Base-by-base conservation (phyloP, 2,329 filamentous ascomycete genomes). In the Aureobasidium mangrovei region DNA sequence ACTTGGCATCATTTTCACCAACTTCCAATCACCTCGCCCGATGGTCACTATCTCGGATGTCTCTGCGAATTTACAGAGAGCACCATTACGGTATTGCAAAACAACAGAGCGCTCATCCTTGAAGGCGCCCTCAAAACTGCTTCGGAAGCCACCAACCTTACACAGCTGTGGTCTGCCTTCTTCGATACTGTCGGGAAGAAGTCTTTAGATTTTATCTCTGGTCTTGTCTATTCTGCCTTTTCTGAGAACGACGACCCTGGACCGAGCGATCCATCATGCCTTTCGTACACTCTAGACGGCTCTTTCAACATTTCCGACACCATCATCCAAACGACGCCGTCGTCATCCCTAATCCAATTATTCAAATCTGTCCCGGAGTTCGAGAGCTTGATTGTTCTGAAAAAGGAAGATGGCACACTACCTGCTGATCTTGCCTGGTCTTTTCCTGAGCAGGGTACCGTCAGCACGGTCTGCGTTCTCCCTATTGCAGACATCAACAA, bases 1-100 rank as follows among this genome's bases (percentile, higher is more conserved):
- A 62, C 61, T 1, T 66, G 61, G 51, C 65, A 61, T 58, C 55
- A 62, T 31, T 62, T 62, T 36, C 60, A 61, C 9, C 49, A 65
- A n/a, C 40, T 66, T 2, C 65, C 65, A 0, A 55, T 67, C 6
- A 52, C 60, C 7, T 60, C 57, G 4, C 24, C 29, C 3, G 47
- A 58, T 33, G 54, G 54, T 3, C 43, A 38, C 5, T 53, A 49
- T 24, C 47, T 54, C 38, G 56, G 49, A 28, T 55, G 51, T 38
- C 24, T 58, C 12, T 54, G 55, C 24, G 58, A 58, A 27, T 57
- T 53, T 36, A 24, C 40, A 2, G 53, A 55, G 26, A 55, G 18
- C 35, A 55, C 53, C 4, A 41, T 32, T 9, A 40, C 38, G 7
- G 39, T 51, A 4, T 10, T 55, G 4, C 45, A 55, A 10, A 29